Percentiles rank a stretch among this genome's conserved stretches.
Conservation (phyloP, 2,329 filamentous ascomycete genomes). For the Eutypella sp. region DNA sequence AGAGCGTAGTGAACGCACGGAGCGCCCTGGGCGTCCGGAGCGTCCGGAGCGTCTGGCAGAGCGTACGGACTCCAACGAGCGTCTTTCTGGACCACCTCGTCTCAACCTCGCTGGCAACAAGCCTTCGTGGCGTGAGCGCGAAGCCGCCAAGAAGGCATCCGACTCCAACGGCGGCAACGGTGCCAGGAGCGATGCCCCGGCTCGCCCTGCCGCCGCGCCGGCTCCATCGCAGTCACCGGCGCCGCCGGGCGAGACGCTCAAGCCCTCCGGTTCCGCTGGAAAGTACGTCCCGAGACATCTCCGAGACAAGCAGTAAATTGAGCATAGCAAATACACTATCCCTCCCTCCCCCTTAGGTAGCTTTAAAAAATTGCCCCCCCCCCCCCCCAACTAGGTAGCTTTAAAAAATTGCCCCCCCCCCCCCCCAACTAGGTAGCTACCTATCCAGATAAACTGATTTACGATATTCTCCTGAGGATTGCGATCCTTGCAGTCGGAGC, state of each 20-base stretch:
- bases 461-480: too few relatives aligned
- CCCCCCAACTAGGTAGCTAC: too few relatives aligned
- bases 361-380: too few relatives aligned
- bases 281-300: constrained; percentile 54
- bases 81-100: constrained; percentile 44
- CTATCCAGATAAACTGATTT: too few relatives aligned
- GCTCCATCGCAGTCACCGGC: constrained; percentile 12
- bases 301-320: constrained; percentile 33
- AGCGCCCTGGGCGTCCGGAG: constrained; percentile 25
- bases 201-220: constrained; percentile 1
- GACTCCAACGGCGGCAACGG: too few relatives aligned
- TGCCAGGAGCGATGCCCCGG: constrained; percentile 20
- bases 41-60: constrained; percentile 21
- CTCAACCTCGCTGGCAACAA: constrained; percentile 58
- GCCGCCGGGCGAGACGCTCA: constrained; percentile 45
- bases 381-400: too few relatives aligned
- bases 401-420: too few relatives aligned
- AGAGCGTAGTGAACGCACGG: too few relatives aligned
- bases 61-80: constrained; percentile 22
- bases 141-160: constrained; percentile 49
- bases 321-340: too few relatives aligned
- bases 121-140: constrained; percentile 69
- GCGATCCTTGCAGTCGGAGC: too few relatives aligned
- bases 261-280: constrained; percentile 47
- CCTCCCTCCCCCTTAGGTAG: too few relatives aligned